Evolutionary conservation across 108 stramenopile species (phyloP).

Genomic region (Cafeteria roenbergensis): DNA sequence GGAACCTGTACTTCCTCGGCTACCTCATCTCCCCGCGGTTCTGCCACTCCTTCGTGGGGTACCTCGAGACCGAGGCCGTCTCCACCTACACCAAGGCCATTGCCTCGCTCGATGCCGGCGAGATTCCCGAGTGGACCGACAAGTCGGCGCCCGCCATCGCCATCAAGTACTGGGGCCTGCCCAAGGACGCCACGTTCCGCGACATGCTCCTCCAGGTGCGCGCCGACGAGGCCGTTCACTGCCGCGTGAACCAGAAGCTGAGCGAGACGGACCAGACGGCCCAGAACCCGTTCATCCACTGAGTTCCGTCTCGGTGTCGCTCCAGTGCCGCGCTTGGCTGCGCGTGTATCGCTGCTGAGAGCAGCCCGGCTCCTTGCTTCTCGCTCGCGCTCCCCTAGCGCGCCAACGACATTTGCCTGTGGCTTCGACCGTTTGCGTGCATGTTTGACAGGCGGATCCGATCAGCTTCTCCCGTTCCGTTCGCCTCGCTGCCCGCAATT

Average conservation of each 20-base stretch:
- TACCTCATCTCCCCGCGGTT: slow-evolving; percentile 74
- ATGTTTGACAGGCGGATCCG: too few species aligned
- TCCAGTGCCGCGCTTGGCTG: too few species aligned
- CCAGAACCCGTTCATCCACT: too few species aligned
- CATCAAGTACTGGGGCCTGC: slow-evolving; percentile 54
- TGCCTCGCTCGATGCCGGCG: slow-evolving; percentile 60
- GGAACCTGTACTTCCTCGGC: slow-evolving; percentile 52
- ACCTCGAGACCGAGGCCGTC: slow-evolving; percentile 82
- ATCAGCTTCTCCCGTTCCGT: too few species aligned
- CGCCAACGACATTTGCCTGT: too few species aligned
- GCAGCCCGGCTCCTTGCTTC: too few species aligned
- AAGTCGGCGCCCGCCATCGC: slow-evolving; percentile 45
- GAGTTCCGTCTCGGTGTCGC: too few species aligned
- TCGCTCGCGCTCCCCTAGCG: too few species aligned
- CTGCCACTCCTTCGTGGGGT: slow-evolving; percentile 90
- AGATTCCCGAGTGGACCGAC: slow-evolving; percentile 54
- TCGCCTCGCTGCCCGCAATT: too few species aligned
- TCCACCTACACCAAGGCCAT: slow-evolving; percentile 75
- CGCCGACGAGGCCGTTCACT: slow-evolving; percentile 80
- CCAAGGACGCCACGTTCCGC: slow-evolving; percentile 65
- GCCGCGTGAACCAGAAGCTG: slow-evolving; percentile 70
- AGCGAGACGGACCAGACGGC: too few species aligned
- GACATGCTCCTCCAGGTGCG: slow-evolving; percentile 77
- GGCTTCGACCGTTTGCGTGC: too few species aligned
- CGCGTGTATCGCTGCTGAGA: too few species aligned